Percentiles rank a stretch among this genome's conserved stretches.
phyloP scores from a whole-genome alignment of 495 filamentous ascomycete species.

The Neurospora sublineolata region DNA sequence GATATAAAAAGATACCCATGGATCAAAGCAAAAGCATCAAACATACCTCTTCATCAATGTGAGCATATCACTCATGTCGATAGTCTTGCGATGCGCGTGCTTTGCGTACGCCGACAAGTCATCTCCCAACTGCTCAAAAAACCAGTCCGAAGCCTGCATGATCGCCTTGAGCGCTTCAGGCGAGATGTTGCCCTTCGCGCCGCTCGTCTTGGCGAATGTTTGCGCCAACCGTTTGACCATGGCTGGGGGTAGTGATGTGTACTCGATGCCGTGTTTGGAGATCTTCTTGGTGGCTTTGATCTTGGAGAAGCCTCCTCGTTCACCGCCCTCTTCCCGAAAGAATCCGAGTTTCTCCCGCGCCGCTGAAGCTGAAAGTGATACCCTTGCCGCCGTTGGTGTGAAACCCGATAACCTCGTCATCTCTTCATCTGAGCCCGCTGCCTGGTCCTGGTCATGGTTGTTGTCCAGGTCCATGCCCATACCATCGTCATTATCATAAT shows the following conservation, averaged over 20 bases:
- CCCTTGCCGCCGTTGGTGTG: neutral
- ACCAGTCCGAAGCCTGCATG: conserved; percentile 72
- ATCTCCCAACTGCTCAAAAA: conserved; percentile 74
- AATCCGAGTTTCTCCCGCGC: neutral
- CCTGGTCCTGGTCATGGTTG: conserved; percentile 2
- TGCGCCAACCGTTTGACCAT: conserved; percentile 68
- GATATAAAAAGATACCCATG: conserved; percentile 15
- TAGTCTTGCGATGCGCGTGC: conserved; percentile 72
- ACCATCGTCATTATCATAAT: conserved; percentile 16
- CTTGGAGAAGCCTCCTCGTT: conserved; percentile 6
- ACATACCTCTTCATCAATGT: conserved; percentile 71
- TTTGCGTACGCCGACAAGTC: conserved; percentile 69
- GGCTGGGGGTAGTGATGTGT: conserved; percentile 58
- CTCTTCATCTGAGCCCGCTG: conserved; percentile 8
- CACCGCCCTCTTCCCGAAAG: neutral
- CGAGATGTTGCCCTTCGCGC: conserved; percentile 53
- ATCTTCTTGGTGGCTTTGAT: conserved; percentile 47
- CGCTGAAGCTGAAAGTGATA: neutral
- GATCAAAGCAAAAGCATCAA: conserved; percentile 16
- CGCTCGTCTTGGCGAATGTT: conserved; percentile 51
- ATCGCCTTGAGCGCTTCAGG: conserved; percentile 63
- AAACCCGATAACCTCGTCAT: neutral
- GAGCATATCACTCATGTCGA: conserved; percentile 74
- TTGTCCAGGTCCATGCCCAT: conserved; percentile 11
- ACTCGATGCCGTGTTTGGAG: conserved; percentile 63